phyloP scores from a whole-genome alignment of 164 flowering plant species.

The Brasenia schreberi region DNA sequence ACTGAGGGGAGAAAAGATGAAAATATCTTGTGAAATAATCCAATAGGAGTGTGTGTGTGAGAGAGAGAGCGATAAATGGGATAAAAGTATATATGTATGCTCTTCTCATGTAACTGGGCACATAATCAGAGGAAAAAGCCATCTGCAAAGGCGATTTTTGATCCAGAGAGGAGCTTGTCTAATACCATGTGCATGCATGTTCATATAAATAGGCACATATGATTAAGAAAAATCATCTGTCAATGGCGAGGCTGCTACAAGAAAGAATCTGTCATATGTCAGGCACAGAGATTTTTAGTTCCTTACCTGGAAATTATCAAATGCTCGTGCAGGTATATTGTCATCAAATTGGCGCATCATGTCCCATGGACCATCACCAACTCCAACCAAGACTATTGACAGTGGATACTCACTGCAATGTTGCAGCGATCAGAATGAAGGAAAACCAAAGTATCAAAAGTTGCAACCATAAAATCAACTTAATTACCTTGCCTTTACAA shows the following conservation, averaged over 20 bases:
- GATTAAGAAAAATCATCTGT: too few relatives aligned
- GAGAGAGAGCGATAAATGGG: not conserved
- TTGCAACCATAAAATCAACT: not conserved
- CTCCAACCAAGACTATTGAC: slow-evolving; percentile 83
- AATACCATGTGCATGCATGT: too few relatives aligned
- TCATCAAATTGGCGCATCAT: slow-evolving; percentile 90
- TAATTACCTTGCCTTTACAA: slow-evolving; percentile 31
- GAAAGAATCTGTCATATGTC: too few relatives aligned
- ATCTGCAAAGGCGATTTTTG: too few relatives aligned
- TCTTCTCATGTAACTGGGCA: too few relatives aligned
- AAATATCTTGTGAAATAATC: not conserved
- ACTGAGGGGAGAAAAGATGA: slow-evolving; percentile 23
- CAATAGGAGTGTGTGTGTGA: not conserved
- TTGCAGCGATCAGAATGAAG: not conserved
- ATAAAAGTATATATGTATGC: too few relatives aligned
- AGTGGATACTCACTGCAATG: slow-evolving; percentile 56
- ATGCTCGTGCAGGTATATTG: slow-evolving; percentile 71
- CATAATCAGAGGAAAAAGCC: too few relatives aligned
- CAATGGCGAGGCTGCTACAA: too few relatives aligned
- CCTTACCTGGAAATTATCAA: slow-evolving; percentile 82
- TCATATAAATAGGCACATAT: too few relatives aligned
- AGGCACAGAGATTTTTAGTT: not conserved
- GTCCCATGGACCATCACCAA: slow-evolving; percentile 97
- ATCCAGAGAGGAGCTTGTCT: too few relatives aligned
- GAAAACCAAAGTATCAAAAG: not conserved